Evolutionary conservation across 2,329 filamentous ascomycete genomes (phyloP), one percentile per base, ranked within the genome.

Genomic region (Rhexocercosporidium sp.): DNA sequence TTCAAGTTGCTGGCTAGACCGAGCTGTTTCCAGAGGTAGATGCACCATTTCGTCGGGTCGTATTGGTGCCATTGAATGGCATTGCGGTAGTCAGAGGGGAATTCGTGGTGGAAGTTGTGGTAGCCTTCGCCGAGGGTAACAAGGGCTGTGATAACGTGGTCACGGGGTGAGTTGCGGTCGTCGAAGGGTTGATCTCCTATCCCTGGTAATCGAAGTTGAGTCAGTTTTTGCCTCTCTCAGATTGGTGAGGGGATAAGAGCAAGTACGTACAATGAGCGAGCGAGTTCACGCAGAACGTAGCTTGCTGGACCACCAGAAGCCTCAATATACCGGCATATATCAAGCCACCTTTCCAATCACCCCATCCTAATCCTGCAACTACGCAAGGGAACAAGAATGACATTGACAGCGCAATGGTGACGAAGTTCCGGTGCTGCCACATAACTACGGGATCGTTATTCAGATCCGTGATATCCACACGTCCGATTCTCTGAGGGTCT

Each of bases 101-200:
- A 96, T 80, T 96, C 92, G 84, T 96, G 92, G 83, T 96, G 92
- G 86, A 96, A 96, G 85, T 95, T 96, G 86, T 95, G 92, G 83
- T 96, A 96, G 25, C 92, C 92, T 82, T 93, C 92, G 44, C 92
- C 92, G 27, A 96, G 90, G 44, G 92, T 96, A 73, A 93, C 88
- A n/a, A 95, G 82, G 31, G 92, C 92, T 34, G 92, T 95, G 80
- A 96, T 87, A 77, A 94, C 85, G 81, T 95, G 92, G 76, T 96
- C 92, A 78, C 92, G 90, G 69, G 92, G 92, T 65, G 90, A 93
- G 87, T 96, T 94, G 81, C 92, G 91, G 85, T 96, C 92, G 75
- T 96, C 92, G 78, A 95, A 96, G 66, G 92, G 92, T 82, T 95
- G 92, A 74, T 95, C 92, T 70, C 92, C 92, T 75, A 96, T 88